phyloP scores from a whole-genome alignment of 2,329 filamentous ascomycete genomes.

The Neofusicoccum sp. region DNA sequence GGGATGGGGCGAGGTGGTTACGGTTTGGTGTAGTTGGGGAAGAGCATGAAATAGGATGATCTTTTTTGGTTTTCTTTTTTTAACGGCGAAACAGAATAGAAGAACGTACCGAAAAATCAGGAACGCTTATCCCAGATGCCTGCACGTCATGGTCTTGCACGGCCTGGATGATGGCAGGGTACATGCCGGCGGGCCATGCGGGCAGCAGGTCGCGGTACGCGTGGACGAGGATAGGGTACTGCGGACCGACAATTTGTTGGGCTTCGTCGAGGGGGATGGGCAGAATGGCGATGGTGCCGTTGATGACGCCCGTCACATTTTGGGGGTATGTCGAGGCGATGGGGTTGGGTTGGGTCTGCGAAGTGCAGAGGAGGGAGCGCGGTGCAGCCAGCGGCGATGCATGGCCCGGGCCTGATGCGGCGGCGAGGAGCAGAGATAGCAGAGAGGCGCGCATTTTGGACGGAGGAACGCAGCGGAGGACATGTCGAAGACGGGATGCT shows the following conservation, averaged over 20 bases:
- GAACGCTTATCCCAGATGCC: constrained; percentile 41
- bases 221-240: constrained; percentile 52
- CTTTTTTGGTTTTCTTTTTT: too few species aligned
- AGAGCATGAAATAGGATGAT: too few species aligned
- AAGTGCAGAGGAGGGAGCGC: constrained; percentile 23
- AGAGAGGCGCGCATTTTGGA: neutral
- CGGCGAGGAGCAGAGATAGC: neutral
- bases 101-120: constrained; percentile 50
- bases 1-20: too few species aligned
- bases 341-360: constrained; percentile 46
- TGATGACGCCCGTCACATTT: constrained; percentile 53
- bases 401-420: too few species aligned
- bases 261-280: constrained; percentile 51
- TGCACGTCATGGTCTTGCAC: constrained; percentile 54
- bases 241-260: constrained; percentile 47
- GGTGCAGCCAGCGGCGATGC: neutral
- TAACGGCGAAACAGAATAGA: too few species aligned
- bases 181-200: constrained; percentile 51
- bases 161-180: constrained; percentile 53
- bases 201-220: constrained; percentile 50
- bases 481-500: too few species aligned
- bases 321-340: constrained; percentile 48
- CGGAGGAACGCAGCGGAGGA: too few species aligned
- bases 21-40: too few species aligned
- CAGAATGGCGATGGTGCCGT: constrained; percentile 53